Evolutionary conservation across 2,329 filamentous ascomycete genomes (phyloP).

Genomic region (Talaromyces islandicus): DNA sequence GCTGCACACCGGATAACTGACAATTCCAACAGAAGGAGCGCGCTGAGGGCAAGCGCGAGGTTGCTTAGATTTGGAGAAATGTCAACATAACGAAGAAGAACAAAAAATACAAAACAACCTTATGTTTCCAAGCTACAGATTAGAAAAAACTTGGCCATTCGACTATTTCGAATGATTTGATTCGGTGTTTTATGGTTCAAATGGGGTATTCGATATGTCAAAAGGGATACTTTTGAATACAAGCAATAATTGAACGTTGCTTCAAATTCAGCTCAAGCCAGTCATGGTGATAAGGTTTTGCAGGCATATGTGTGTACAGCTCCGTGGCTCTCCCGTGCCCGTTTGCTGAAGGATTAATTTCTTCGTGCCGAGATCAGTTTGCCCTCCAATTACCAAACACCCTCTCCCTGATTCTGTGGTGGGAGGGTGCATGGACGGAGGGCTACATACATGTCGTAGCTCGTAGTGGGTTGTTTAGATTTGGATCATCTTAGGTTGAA

Average conservation of each 20-base stretch:
- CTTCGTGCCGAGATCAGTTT: constrained; percentile 57
- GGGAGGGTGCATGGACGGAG: constrained; percentile 44
- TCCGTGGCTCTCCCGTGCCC: constrained; percentile 53
- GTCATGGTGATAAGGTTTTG: constrained; percentile 11
- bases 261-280: neutral
- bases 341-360: constrained; percentile 60
- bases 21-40: constrained; percentile 74
- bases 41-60: constrained; percentile 90
- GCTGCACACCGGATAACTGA: constrained; percentile 22
- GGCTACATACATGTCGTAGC: constrained; percentile 30
- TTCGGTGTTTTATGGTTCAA: neutral
- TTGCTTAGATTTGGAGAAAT: constrained; percentile 55
- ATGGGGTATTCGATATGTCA: neutral
- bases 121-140: constrained; percentile 1
- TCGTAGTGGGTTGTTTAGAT: neutral
- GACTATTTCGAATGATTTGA: neutral
- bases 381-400: constrained; percentile 47
- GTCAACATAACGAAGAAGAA: constrained; percentile 17
- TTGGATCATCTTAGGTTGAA: too few species aligned
- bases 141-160: neutral
- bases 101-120: neutral
- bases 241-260: neutral
- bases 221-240: neutral
- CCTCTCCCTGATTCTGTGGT: constrained; percentile 33
- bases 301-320: constrained; percentile 70